These are phyloP conservation scores for Austroboletus festivus DNA, from an alignment of 768 basidiomycete species.

Conservation along the genomic window DNA sequence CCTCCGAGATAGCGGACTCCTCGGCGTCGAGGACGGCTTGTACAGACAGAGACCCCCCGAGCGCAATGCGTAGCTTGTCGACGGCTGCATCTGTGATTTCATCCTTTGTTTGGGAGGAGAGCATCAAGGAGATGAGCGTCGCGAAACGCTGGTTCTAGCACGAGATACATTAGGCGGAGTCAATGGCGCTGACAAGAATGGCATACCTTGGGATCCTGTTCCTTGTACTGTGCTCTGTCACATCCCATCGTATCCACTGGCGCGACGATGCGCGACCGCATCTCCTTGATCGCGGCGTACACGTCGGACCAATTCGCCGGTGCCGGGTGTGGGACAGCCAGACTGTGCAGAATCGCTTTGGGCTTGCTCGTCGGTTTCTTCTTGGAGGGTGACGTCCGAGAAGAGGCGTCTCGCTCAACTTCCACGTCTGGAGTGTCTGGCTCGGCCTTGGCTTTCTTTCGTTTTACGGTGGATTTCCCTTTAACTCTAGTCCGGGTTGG, in stretches of 20 bases:
- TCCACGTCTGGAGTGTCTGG: neutral
- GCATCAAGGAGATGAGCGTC: conserved; percentile 89
- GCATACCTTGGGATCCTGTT: conserved; percentile 62
- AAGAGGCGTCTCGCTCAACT: neutral
- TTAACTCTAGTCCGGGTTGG: neutral
- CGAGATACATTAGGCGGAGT: neutral
- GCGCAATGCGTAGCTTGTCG: no score
- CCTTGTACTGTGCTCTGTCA: conserved; percentile 61
- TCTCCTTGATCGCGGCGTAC: conserved; percentile 70
- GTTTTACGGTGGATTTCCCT: neutral
- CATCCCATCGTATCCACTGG: conserved; percentile 96
- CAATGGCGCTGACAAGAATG: neutral
- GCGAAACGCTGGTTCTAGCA: conserved; percentile 75
- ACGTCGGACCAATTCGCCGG: conserved; percentile 66
- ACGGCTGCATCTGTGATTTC: no score
- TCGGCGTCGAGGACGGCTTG: no score
- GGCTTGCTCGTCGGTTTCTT: conserved; percentile 46
- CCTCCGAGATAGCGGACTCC: no score
- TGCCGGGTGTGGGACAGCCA: conserved; percentile 62
- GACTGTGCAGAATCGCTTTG: conserved; percentile 51
- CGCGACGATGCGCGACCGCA: conserved; percentile 69
- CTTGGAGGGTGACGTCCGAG: conserved; percentile 1
- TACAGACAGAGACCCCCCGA: no score
- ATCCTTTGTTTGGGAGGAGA: no score
- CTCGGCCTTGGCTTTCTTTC: neutral